Conservation (phyloP, 2,329 filamentous ascomycete species). For the Fusarium vanettenii region DNA sequence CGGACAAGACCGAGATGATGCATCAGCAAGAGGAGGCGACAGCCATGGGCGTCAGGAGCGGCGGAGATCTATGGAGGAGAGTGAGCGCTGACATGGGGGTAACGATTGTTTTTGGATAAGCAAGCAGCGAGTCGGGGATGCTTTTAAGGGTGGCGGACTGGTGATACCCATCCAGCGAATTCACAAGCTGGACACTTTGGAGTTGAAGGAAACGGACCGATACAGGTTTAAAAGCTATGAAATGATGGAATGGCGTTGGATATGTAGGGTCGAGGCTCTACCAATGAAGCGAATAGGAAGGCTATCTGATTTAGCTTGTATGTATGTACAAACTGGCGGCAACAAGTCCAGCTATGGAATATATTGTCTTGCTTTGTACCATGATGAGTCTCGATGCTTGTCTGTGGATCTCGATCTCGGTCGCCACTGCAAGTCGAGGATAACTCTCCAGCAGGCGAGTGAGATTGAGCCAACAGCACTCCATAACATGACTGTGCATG, state of each 20-base stretch:
- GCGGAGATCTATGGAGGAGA: slow-evolving; percentile 63
- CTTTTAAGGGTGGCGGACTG: slow-evolving; percentile 17
- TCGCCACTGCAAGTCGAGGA: slow-evolving; percentile 24
- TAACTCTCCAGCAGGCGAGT: not conserved
- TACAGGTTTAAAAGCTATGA: slow-evolving; percentile 11
- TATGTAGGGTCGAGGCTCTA: slow-evolving; percentile 14
- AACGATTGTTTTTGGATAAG: slow-evolving; percentile 66
- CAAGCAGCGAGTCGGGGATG: slow-evolving; percentile 2
- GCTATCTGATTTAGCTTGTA: slow-evolving; percentile 2
- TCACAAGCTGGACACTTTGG: slow-evolving; percentile 34
- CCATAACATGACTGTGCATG: slow-evolving; percentile 26
- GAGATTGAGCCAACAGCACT: slow-evolving; percentile 4
- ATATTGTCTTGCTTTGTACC: not conserved
- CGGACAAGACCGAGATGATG: slow-evolving; percentile 51
- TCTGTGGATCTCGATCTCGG: slow-evolving; percentile 22
- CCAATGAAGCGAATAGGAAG: slow-evolving; percentile 2
- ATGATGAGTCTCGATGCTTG: not conserved
- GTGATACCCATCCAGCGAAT: slow-evolving; percentile 40
- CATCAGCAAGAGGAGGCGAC: slow-evolving; percentile 40
- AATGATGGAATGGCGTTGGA: slow-evolving; percentile 27
- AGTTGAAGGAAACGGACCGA: slow-evolving; percentile 33
- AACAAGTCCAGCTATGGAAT: not conserved
- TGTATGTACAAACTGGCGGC: not conserved
- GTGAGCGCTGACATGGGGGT: slow-evolving; percentile 70
- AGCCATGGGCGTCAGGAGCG: slow-evolving; percentile 30